Base-by-base conservation (phyloP, 225 moss, liverwort and hornwort species). In the Neckera pumila region DNA sequence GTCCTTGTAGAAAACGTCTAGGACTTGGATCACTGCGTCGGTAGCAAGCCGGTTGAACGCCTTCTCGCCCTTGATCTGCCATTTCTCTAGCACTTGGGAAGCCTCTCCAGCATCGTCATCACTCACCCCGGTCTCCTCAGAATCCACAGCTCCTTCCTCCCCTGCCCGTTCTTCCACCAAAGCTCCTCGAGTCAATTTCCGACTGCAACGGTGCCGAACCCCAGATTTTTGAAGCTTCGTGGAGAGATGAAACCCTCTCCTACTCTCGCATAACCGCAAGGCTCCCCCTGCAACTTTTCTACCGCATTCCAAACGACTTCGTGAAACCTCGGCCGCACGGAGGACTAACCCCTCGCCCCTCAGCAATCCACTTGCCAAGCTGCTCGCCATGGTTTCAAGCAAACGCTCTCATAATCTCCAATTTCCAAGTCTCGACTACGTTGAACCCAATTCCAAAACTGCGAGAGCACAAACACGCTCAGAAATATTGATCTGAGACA, bases 31-130 rank as follows among this genome's bases (percentile, higher is more conserved):
- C 28, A 95, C 96, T 27, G 88, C 89, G 58, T 93, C 96, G 31
- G 96, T 96, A 5, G 98, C 96, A 81, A 96, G 90, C 53, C 80
- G 84, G 76, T 98, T 98, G 89, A 98, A 98, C 13, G 93, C 92
- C 85, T 84, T 91, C 89, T 98, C 96, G 28, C 85, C 93, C 80
- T 82, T 92, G 31, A 98, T 93, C 40, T 94, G 88, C 98, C 95
- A 96, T 86, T 94, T 95, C 92, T 96, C 93, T 10, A 95, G 65
- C 58, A 91, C 90, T 89, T 88, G 45, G 43, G 36, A 62, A 83
- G 26, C 53, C 51, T 79, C 67, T 3, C 62, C 54, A 69, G 13
- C 74, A 43, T 79, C 58, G 79, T 27, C 73, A 51, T 90, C 92
- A 22, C 86, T 82, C 38, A 47, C 78, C 60, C 76, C 86, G 16